Conservation (phyloP, 148 eudicot species). For the Cornus kousa region DNA sequence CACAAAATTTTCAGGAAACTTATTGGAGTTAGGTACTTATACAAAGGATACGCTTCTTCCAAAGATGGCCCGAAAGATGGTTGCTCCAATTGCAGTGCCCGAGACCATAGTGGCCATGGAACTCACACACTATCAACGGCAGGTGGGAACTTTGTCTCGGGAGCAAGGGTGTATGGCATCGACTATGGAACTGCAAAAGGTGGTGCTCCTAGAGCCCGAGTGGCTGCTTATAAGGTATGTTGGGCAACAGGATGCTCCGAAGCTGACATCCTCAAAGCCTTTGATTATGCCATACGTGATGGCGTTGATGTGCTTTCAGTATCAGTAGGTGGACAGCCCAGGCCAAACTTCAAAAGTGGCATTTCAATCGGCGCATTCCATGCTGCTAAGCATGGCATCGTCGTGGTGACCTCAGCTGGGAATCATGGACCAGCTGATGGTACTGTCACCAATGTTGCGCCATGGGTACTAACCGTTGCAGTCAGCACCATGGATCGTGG, state of each 20-base stretch:
- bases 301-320: conserved; percentile 7
- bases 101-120: conserved; percentile 15
- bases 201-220: conserved; percentile 66
- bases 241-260: conserved; percentile 35
- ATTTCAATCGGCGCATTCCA: conserved; percentile 56
- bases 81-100: neutral
- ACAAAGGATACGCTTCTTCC: neutral
- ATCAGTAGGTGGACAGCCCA: conserved; percentile 40
- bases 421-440: conserved; percentile 43
- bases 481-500: conserved; percentile 57
- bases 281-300: conserved; percentile 21
- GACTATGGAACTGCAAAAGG: conserved; percentile 56
- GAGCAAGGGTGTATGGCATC: neutral
- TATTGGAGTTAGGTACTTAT: neutral
- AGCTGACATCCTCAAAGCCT: conserved; percentile 47
- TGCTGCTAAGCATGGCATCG: conserved; percentile 41
- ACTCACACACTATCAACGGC: conserved; percentile 9
- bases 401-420: conserved; percentile 61
- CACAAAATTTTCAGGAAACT: neutral
- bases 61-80: too few relatives aligned
- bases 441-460: conserved; percentile 46
- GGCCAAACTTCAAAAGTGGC: conserved; percentile 28
- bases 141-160: conserved; percentile 4
- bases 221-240: conserved; percentile 67
- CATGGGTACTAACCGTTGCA: conserved; percentile 68